A percentile compares a stretch with the other conserved stretches of the same genome.
phyloP scores from a whole-genome alignment of 2,329 filamentous ascomycete species.

The Trichoderma endophyticum region DNA sequence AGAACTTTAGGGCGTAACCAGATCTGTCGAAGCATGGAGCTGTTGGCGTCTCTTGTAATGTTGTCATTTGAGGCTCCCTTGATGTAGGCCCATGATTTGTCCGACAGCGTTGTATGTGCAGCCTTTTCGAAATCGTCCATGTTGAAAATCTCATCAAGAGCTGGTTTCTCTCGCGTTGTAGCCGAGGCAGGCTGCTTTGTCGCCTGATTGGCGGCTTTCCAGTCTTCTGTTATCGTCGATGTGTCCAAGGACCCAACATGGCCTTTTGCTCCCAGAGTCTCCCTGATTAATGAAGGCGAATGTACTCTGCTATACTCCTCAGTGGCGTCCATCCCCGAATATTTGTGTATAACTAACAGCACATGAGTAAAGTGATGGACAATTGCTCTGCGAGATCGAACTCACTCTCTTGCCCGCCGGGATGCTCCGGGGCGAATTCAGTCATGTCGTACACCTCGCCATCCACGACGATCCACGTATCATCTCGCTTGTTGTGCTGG shows the following conservation, averaged over 20 bases:
- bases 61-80: slow-evolving; percentile 5
- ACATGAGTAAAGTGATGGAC: neutral
- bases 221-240: neutral
- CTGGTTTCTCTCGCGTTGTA: neutral
- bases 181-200: too few species aligned
- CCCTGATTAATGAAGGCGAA: slow-evolving; percentile 7
- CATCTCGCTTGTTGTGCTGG: neutral
- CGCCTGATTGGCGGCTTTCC: neutral
- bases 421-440: slow-evolving; percentile 7
- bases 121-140: slow-evolving; percentile 15
- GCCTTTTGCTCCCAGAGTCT: neutral
- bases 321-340: slow-evolving; percentile 2
- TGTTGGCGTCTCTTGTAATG: slow-evolving; percentile 11
- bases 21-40: slow-evolving; percentile 8
- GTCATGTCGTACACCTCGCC: slow-evolving; percentile 13
- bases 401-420: slow-evolving; percentile 7
- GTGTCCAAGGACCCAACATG: neutral
- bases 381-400: neutral
- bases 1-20: neutral
- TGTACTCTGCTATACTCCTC: slow-evolving; percentile 8
- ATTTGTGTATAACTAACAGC: neutral
- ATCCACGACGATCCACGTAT: slow-evolving; percentile 9
- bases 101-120: neutral
- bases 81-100: slow-evolving; percentile 10
- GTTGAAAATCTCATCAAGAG: neutral